Base-by-base conservation (phyloP, 2,329 filamentous ascomycete genomes). In the Xylariales sp. region DNA sequence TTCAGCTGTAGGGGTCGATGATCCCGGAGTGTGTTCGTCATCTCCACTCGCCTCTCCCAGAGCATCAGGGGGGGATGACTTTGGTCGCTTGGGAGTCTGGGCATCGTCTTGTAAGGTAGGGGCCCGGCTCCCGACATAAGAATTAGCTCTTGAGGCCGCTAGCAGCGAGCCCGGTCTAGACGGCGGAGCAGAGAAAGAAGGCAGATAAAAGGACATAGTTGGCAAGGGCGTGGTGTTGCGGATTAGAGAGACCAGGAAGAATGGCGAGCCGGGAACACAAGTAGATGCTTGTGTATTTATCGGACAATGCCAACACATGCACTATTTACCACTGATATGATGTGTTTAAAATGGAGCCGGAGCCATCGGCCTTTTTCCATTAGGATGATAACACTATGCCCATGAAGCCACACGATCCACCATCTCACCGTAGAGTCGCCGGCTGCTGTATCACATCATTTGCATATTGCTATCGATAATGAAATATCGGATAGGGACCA, bases 371-470 rank as follows among this genome's bases (percentile, higher is more conserved):
- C 30, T 16, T 27, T 29, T 29, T 40, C 23, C 15, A 23, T 21
- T 21, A 27, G 34, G 25, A n/a, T n/a, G n/a, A n/a, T n/a, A n/a
- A n/a, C n/a, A 29, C 24, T 25, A 17, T 24, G 28, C 36, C 31
- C 20, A 37, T 29, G 40, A 21, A 25, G 18, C 14, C 27, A 40
- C 31, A 30, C 25, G 45, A 40, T 43, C 45, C 45, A 47, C 45
- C 45, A 43, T 47, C 36, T 38, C 37, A 41, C 45, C 45, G 45
- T 45, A 40, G 43, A 44, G 36, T 32, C 37, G 40, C 45, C 45
- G 45, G n/a, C n/a, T n/a, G n/a, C n/a, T n/a, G n/a, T n/a, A n/a
- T n/a, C n/a, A n/a, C n/a, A n/a, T n/a, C n/a, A n/a, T n/a, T n/a
- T n/a, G n/a, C n/a, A n/a, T n/a, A n/a, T n/a, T n/a, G n/a, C n/a